These are phyloP conservation scores for Durotheca rogersii DNA, from an alignment of 495 filamentous ascomycete genomes.

Conservation along the genomic window DNA sequence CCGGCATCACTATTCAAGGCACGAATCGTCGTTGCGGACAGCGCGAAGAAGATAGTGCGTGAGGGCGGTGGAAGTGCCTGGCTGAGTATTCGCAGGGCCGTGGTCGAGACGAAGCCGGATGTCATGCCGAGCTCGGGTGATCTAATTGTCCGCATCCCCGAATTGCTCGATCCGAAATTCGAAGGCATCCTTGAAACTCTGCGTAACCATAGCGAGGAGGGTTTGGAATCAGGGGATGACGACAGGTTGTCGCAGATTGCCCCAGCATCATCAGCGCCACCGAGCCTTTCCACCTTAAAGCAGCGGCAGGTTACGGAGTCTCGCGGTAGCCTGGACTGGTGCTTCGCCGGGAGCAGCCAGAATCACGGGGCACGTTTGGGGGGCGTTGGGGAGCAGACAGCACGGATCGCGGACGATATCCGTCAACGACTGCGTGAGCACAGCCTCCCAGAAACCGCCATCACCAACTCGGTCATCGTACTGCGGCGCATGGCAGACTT, in stretches of 20 bases:
- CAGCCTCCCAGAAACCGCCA: conserved; percentile 49
- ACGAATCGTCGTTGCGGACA: conserved; percentile 63
- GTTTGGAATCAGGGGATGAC: conserved; percentile 10
- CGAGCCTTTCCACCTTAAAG: not conserved
- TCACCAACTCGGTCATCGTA: conserved; percentile 73
- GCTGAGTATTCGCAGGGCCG: conserved; percentile 60
- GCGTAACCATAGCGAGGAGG: not conserved
- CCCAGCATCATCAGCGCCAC: not conserved
- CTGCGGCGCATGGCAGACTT: conserved; percentile 82
- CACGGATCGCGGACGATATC: conserved; percentile 39
- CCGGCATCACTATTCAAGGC: conserved; percentile 69
- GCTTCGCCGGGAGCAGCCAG: conserved; percentile 20
- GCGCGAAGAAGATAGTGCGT: conserved; percentile 51
- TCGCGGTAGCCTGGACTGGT: conserved; percentile 24
- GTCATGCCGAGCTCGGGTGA: conserved; percentile 8
- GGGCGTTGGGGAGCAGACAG: conserved; percentile 40
- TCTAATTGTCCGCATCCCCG: conserved; percentile 45
- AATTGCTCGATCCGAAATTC: conserved; percentile 51
- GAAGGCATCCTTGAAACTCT: conserved; percentile 13
- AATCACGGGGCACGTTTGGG: conserved; percentile 2
- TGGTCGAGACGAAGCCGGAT: conserved; percentile 51
- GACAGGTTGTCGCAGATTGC: not conserved
- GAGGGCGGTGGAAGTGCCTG: conserved; percentile 73
- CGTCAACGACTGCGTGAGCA: conserved; percentile 30
- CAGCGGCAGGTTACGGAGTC: not conserved